A percentile compares a stretch with the other conserved stretches of the same genome.
phyloP scores from a whole-genome alignment of 352 stramenopile species.

The Halophytophthora polymorphica region DNA sequence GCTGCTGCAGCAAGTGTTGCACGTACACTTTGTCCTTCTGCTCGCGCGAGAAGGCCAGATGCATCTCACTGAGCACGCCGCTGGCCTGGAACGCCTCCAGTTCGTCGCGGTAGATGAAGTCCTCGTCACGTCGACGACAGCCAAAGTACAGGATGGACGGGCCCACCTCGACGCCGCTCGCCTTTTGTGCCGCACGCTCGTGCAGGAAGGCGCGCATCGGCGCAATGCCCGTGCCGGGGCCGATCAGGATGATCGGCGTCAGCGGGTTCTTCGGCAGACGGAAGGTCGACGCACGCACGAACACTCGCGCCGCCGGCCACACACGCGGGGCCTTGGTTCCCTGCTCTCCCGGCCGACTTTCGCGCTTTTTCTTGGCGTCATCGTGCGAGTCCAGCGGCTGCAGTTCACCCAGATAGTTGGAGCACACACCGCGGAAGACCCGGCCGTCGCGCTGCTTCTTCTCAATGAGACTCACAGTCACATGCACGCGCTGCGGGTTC shows the following conservation, averaged over 20 bases:
- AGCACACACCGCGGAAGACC: constrained; percentile 93
- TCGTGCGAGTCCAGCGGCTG: constrained; percentile 32
- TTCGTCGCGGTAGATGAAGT: constrained; percentile 92
- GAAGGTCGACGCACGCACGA: constrained; percentile 95
- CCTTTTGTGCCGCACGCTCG: constrained; percentile 84
- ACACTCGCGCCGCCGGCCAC: constrained; percentile 84
- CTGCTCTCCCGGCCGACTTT: constrained; percentile 70
- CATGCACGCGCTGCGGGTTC: constrained; percentile 90
- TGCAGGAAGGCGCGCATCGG: constrained; percentile 97
- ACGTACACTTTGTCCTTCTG: constrained; percentile 96
- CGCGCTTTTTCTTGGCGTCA: constrained; percentile 66
- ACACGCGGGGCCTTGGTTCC: constrained; percentile 59
- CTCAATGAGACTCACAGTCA: constrained; percentile 93
- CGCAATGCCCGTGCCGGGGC: constrained; percentile 96
- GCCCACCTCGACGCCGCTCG: constrained; percentile 60
- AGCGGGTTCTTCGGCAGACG: constrained; percentile 84
- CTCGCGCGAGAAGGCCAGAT: constrained; percentile 95
- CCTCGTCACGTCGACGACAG: constrained; percentile 77
- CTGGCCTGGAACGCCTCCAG: constrained; percentile 79
- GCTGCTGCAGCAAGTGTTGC: constrained; percentile 91
- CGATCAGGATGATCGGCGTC: constrained; percentile 94
- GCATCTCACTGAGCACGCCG: constrained; percentile 89
- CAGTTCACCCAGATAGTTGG: constrained; percentile 86
- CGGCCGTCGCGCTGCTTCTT: constrained; percentile 69
- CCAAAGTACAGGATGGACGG: constrained; percentile 93